These are phyloP conservation scores for Aspergillaceae sp. DNA, from an alignment of 2,329 filamentous ascomycete species.

Conservation along the genomic window DNA sequence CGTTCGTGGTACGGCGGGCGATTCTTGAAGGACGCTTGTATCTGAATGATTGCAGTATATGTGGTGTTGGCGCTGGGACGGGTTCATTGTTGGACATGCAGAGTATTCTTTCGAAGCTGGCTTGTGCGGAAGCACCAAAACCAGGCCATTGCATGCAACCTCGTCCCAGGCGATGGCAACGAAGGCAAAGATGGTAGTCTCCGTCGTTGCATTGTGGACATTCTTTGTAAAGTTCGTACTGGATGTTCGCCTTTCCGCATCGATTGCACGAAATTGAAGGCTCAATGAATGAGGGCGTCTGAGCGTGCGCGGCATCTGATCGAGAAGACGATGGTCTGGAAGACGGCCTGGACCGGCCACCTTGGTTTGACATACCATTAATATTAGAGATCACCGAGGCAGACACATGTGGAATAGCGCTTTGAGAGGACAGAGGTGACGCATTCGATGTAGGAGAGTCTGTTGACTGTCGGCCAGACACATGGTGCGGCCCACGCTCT, in stretches of 20 bases:
- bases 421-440: conserved; percentile 9
- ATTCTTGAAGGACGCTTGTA: conserved; percentile 24
- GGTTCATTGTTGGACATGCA: conserved; percentile 18
- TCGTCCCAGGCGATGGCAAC: conserved; percentile 66
- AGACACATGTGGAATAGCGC: conserved; percentile 2
- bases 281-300: conserved; percentile 48
- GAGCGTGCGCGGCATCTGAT: conserved; percentile 17
- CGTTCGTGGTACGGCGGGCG: conserved; percentile 21
- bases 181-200: conserved; percentile 68
- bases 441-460: conserved; percentile 13
- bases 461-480: conserved; percentile 15
- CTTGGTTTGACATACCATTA: conserved; percentile 8
- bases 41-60: conserved; percentile 39
- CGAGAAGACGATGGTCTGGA: conserved; percentile 25
- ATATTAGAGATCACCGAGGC: not conserved
- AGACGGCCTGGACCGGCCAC: conserved; percentile 21
- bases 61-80: conserved; percentile 30
- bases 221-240: conserved; percentile 80
- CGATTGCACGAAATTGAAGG: conserved; percentile 65
- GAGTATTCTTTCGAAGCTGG: conserved; percentile 53
- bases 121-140: conserved; percentile 65
- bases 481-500: conserved; percentile 15
- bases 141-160: conserved; percentile 86
- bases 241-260: conserved; percentile 64
- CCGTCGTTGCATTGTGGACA: conserved; percentile 63